Evolutionary conservation across 2,329 filamentous ascomycete genomes (phyloP).

Genomic region (Botryosphaeria dothidea): DNA sequence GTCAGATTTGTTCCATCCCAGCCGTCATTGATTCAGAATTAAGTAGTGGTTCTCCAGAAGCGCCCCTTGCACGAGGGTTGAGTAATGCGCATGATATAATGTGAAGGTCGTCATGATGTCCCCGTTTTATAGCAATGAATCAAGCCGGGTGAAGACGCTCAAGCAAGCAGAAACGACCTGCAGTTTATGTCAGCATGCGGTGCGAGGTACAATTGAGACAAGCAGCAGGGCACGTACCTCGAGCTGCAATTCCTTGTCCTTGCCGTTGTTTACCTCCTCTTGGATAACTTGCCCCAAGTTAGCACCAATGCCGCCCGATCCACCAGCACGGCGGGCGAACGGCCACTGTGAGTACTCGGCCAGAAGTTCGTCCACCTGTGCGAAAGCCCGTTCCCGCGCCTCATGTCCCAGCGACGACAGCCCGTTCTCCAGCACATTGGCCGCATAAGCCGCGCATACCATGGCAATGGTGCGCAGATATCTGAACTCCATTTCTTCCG

Average conservation of each 20-base stretch:
- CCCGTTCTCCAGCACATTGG: slow-evolving; percentile 98
- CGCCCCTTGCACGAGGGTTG: background rate
- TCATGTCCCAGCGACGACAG: slow-evolving; percentile 91
- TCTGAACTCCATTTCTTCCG: slow-evolving; percentile 91
- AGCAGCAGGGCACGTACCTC: slow-evolving; percentile 63
- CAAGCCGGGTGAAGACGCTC: slow-evolving; percentile 95
- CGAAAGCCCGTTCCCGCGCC: slow-evolving; percentile 89
- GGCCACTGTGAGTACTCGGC: slow-evolving; percentile 98
- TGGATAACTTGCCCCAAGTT: slow-evolving; percentile 85
- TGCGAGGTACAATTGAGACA: background rate
- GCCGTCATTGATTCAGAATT: slow-evolving; percentile 5
- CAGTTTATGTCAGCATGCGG: slow-evolving; percentile 26
- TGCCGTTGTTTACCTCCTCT: slow-evolving; percentile 82
- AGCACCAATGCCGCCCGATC: slow-evolving; percentile 81
- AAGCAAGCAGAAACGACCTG: slow-evolving; percentile 88
- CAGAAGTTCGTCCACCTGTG: slow-evolving; percentile 92
- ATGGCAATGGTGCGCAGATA: slow-evolving; percentile 90
- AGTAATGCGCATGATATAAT: slow-evolving; percentile 7
- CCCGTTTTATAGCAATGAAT: slow-evolving; percentile 76
- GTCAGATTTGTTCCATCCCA: background rate
- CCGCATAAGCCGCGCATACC: slow-evolving; percentile 97
- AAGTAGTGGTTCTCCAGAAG: slow-evolving; percentile 6
- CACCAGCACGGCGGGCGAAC: slow-evolving; percentile 77
- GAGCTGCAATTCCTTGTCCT: slow-evolving; percentile 93
- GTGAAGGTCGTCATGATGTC: slow-evolving; percentile 1